phyloP scores from a whole-genome alignment of 805 yeast species.

The Kluyveromyces lactis region DNA sequence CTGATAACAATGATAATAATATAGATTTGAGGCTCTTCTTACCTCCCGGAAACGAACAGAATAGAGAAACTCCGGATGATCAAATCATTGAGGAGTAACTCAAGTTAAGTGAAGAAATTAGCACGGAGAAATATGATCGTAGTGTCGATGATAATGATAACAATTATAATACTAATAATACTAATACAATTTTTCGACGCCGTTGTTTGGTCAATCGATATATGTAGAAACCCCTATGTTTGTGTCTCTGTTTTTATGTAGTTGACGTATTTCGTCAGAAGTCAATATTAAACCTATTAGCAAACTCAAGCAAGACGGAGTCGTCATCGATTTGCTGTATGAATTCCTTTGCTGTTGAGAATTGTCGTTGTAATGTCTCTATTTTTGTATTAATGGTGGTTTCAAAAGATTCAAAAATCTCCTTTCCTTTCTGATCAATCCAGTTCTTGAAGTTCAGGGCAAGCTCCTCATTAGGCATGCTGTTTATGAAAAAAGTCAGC shows the following conservation, averaged over 20 bases:
- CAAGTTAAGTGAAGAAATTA: not conserved
- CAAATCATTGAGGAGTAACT: constrained; percentile 3
- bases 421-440: constrained; percentile 43
- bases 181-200: too few species aligned
- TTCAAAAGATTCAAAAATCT: constrained; percentile 40
- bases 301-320: constrained; percentile 11
- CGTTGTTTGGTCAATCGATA: too few species aligned
- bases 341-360: constrained; percentile 8
- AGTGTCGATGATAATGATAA: too few species aligned
- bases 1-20: constrained; percentile 6
- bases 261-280: not conserved
- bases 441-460: constrained; percentile 65
- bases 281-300: constrained; percentile 7
- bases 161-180: too few species aligned
- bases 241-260: too few species aligned
- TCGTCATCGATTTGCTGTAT: constrained; percentile 13
- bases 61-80: constrained; percentile 7
- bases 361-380: constrained; percentile 27
- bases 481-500: constrained; percentile 52
- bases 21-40: constrained; percentile 1
- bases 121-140: too few species aligned
- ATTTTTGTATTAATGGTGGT: constrained; percentile 46
- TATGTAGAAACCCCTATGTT: too few species aligned
- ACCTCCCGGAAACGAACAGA: constrained; percentile 1
- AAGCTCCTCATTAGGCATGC: constrained; percentile 63